These are phyloP conservation scores for Vitis rotundifolia DNA, from an alignment of 164 flowering plant species.

Conservation along the genomic window DNA sequence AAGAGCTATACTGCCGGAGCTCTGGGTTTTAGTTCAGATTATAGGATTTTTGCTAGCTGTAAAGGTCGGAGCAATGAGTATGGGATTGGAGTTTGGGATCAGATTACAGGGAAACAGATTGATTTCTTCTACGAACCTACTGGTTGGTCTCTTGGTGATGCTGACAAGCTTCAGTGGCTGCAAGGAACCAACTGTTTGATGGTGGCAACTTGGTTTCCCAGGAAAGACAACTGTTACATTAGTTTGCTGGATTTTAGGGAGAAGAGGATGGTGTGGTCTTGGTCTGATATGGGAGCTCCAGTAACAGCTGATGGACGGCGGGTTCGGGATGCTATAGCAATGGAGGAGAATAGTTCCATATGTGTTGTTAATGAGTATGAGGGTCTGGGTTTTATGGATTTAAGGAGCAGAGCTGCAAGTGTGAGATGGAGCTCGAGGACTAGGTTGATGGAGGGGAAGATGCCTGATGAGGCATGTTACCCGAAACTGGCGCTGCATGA, in stretches of 20 bases:
- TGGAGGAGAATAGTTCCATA: constrained; percentile 64
- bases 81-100: constrained; percentile 93
- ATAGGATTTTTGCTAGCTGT: constrained; percentile 71
- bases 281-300: constrained; percentile 68
- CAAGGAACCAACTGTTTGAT: constrained; percentile 59
- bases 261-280: constrained; percentile 78
- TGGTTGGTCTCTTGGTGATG: constrained; percentile 88
- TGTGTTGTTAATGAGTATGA: constrained; percentile 84
- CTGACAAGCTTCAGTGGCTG: constrained; percentile 83
- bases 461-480: constrained; percentile 78
- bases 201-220: constrained; percentile 83
- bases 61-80: constrained; percentile 86
- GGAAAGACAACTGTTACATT: constrained; percentile 86
- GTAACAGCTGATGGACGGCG: constrained; percentile 54
- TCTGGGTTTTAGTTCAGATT: constrained; percentile 46
- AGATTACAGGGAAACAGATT: constrained; percentile 66
- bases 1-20: constrained; percentile 89
- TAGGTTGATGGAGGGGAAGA: constrained; percentile 58
- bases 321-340: constrained; percentile 79
- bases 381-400: constrained; percentile 83
- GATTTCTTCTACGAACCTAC: constrained; percentile 83
- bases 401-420: constrained; percentile 49
- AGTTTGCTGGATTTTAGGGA: constrained; percentile 74
- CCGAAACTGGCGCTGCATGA: constrained; percentile 76
- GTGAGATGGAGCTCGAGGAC: constrained; percentile 85